Conservation (phyloP, 1,284 basidiomycete genomes). For the Heterobasidion annosum region DNA sequence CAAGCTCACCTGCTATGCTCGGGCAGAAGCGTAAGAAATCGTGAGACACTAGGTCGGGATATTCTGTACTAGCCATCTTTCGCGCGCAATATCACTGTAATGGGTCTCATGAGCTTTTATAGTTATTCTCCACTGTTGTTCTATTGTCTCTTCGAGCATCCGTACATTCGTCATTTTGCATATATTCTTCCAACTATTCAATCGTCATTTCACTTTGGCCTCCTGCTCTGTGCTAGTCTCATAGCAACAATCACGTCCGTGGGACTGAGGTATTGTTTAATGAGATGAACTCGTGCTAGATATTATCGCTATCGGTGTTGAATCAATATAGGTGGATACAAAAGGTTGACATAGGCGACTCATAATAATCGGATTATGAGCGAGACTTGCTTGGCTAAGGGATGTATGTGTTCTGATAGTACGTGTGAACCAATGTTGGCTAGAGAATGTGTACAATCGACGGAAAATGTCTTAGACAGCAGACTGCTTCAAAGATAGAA, state of each 20-base stretch:
- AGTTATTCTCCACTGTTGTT: conserved; percentile 8
- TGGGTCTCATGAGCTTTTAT: not conserved
- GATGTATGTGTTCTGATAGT: no score
- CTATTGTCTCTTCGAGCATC: not conserved
- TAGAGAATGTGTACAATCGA: not conserved
- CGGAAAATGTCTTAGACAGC: conserved; percentile 10
- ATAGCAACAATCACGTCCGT: no score
- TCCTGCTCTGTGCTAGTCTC: no score
- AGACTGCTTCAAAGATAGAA: conserved; percentile 28
- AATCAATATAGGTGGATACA: not conserved
- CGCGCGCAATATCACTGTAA: conserved; percentile 7
- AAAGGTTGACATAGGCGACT: not conserved
- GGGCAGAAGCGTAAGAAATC: conserved; percentile 31
- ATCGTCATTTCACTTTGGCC: no score
- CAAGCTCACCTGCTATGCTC: conserved; percentile 15
- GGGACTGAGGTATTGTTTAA: no score
- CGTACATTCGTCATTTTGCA: conserved; percentile 2
- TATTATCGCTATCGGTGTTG: not conserved
- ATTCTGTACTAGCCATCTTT: conserved; percentile 4
- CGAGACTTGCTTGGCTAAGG: no score
- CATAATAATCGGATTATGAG: not conserved
- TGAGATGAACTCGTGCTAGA: no score
- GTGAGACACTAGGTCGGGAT: conserved; percentile 6
- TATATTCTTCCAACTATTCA: not conserved
- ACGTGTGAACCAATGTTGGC: no score